Conservation (phyloP, 2,329 filamentous ascomycete species). For the Fusarium dlaminii region DNA sequence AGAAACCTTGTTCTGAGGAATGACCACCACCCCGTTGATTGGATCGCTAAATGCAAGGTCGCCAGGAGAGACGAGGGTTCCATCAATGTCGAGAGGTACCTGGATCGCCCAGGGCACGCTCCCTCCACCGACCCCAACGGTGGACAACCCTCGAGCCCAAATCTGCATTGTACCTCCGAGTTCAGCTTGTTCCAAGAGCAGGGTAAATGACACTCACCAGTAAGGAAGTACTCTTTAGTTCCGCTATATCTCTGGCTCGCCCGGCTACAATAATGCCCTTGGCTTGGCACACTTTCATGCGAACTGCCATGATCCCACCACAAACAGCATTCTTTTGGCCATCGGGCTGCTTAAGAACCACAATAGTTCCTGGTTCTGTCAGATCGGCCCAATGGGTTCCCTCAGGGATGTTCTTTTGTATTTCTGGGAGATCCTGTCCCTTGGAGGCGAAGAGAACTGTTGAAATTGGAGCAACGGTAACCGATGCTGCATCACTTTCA, state of each 20-base stretch:
- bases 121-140: slow-evolving; percentile 66
- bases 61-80: slow-evolving; percentile 58
- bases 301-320: slow-evolving; percentile 79
- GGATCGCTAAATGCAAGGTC: slow-evolving; percentile 78
- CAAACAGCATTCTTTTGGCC: slow-evolving; percentile 75
- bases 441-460: slow-evolving; percentile 73
- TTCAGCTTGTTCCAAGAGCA: slow-evolving; percentile 20
- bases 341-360: slow-evolving; percentile 72
- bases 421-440: slow-evolving; percentile 49
- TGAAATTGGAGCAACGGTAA: slow-evolving; percentile 63
- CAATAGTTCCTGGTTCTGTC: slow-evolving; percentile 66
- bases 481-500: slow-evolving; percentile 36
- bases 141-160: slow-evolving; percentile 66
- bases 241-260: slow-evolving; percentile 71
- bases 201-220: slow-evolving; percentile 57
- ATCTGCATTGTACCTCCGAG: slow-evolving; percentile 50
- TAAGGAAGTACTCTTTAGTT: slow-evolving; percentile 64
- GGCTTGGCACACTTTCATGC: slow-evolving; percentile 71
- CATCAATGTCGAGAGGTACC: slow-evolving; percentile 55
- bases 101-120: slow-evolving; percentile 65
- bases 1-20: slow-evolving; percentile 68
- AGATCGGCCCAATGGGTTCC: slow-evolving; percentile 76
- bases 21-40: slow-evolving; percentile 74
- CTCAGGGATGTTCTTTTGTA: slow-evolving; percentile 61
- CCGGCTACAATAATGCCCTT: slow-evolving; percentile 74